Percentiles rank a stretch among this genome's conserved stretches.
Evolutionary conservation across 345 rosid genomes (phyloP).

Genomic region (Turnera subulata): DNA sequence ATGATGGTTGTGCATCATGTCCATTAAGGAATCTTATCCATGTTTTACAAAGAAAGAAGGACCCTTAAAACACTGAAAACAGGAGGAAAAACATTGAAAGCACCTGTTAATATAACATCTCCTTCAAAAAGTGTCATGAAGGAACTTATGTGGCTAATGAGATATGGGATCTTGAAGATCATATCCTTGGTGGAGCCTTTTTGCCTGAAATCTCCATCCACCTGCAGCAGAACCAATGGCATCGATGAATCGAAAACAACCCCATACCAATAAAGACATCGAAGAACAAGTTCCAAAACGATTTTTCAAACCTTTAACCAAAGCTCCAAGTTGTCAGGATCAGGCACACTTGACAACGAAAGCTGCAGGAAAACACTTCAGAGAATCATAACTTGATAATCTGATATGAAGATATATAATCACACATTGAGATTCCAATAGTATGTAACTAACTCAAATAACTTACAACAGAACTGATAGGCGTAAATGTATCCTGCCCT

Average conservation of each 20-base stretch:
- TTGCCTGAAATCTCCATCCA: constrained; percentile 72
- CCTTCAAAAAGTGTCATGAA: constrained; percentile 87
- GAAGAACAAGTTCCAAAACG: constrained; percentile 1
- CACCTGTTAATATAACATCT: constrained; percentile 89
- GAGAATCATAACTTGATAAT: background rate
- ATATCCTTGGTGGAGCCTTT: constrained; percentile 80
- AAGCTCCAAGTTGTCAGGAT: constrained; percentile 79
- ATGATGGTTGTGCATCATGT: no score
- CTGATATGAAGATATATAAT: no score
- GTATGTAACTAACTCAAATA: background rate
- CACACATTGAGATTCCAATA: background rate
- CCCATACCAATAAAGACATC: background rate
- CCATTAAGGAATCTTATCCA: no score
- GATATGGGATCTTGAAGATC: constrained; percentile 81
- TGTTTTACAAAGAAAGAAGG: background rate
- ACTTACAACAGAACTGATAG: constrained; percentile 85
- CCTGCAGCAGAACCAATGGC: constrained; percentile 37
- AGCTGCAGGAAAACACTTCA: constrained; percentile 38
- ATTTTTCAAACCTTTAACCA: constrained; percentile 65
- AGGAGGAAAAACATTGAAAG: background rate
- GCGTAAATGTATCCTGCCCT: constrained; percentile 92
- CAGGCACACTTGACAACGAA: constrained; percentile 55
- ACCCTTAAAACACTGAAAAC: background rate
- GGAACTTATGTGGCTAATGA: constrained; percentile 85
- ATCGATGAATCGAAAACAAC: background rate